These are phyloP conservation scores for Aspergillus tamarii DNA, from an alignment of 2,329 filamentous ascomycete genomes.

Conservation along the genomic window DNA sequence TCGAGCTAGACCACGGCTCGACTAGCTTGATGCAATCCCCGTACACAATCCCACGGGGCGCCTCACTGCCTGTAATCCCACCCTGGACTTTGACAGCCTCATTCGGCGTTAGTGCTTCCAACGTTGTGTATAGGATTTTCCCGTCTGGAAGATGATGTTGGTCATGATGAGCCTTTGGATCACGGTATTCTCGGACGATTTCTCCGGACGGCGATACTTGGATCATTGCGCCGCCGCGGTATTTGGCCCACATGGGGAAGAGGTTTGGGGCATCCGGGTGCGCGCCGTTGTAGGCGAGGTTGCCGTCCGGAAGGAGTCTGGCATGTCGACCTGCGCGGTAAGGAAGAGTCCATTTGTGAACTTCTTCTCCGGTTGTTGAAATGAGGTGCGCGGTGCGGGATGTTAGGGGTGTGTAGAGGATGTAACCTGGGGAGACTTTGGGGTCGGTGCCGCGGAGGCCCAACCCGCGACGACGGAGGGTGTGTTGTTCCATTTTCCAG, in stretches of 20 bases:
- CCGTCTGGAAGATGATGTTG: slow-evolving; percentile 51
- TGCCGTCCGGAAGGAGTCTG: slow-evolving; percentile 49
- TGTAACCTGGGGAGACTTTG: slow-evolving; percentile 45
- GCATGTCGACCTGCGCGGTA: slow-evolving; percentile 48
- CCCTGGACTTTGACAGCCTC: slow-evolving; percentile 44
- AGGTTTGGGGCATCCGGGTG: slow-evolving; percentile 42
- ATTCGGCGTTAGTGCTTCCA: slow-evolving; percentile 43
- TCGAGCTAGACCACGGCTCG: slow-evolving; percentile 29
- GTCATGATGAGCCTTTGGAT: slow-evolving; percentile 51
- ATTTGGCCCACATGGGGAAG: slow-evolving; percentile 52
- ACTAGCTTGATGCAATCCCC: slow-evolving; percentile 51
- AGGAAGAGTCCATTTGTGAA: slow-evolving; percentile 49
- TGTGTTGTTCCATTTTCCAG: slow-evolving; percentile 47
- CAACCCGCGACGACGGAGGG: slow-evolving; percentile 46
- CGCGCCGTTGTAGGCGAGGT: slow-evolving; percentile 49
- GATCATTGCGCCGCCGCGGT: slow-evolving; percentile 51
- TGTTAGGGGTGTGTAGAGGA: slow-evolving; percentile 48
- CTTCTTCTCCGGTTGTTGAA: slow-evolving; percentile 46
- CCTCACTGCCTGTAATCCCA: slow-evolving; percentile 46
- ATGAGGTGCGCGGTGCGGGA: slow-evolving; percentile 45
- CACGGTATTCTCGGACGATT: slow-evolving; percentile 44
- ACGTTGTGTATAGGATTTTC: slow-evolving; percentile 46
- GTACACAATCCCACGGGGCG: slow-evolving; percentile 26
- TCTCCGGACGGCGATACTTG: slow-evolving; percentile 44
- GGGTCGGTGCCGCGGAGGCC: slow-evolving; percentile 44